Conservation (phyloP, 108 stramenopile genomes). For the Ochromonas danica region DNA sequence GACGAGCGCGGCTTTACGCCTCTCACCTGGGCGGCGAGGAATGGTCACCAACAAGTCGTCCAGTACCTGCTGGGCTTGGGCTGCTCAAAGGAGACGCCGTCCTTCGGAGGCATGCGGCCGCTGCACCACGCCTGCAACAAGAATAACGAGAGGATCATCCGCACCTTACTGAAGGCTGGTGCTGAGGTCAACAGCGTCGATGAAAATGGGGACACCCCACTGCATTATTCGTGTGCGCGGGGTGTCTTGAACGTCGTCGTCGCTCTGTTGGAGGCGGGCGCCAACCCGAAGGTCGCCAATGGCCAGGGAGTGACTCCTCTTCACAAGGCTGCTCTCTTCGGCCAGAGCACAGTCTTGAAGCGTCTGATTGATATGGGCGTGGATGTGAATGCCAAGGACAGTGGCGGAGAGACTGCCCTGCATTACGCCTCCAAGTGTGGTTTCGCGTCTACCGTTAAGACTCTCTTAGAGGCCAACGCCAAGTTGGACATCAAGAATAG, state of each 20-base stretch:
- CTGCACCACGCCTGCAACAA: slow-evolving; percentile 48
- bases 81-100: slow-evolving; percentile 24
- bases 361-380: slow-evolving; percentile 30
- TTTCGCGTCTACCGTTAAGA: neutral
- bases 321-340: slow-evolving; percentile 39
- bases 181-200: slow-evolving; percentile 43
- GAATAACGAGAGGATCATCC: slow-evolving; percentile 34
- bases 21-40: slow-evolving; percentile 40
- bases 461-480: neutral
- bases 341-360: slow-evolving; percentile 37
- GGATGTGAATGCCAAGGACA: slow-evolving; percentile 40
- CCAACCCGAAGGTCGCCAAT: slow-evolving; percentile 33
- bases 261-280: slow-evolving; percentile 34
- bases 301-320: slow-evolving; percentile 24
- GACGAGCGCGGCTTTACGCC: slow-evolving; percentile 42
- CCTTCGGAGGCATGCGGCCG: slow-evolving; percentile 43
- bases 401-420: slow-evolving; percentile 25
- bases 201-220: slow-evolving; percentile 39
- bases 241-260: slow-evolving; percentile 43
- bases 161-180: slow-evolving; percentile 1
- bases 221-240: slow-evolving; percentile 42
- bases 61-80: slow-evolving; percentile 39
- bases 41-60: slow-evolving; percentile 31
- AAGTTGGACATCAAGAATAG: neutral
- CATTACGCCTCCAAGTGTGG: slow-evolving; percentile 33